phyloP scores from a whole-genome alignment of 176 grass and related monocot genomes.

The Poa annua region DNA sequence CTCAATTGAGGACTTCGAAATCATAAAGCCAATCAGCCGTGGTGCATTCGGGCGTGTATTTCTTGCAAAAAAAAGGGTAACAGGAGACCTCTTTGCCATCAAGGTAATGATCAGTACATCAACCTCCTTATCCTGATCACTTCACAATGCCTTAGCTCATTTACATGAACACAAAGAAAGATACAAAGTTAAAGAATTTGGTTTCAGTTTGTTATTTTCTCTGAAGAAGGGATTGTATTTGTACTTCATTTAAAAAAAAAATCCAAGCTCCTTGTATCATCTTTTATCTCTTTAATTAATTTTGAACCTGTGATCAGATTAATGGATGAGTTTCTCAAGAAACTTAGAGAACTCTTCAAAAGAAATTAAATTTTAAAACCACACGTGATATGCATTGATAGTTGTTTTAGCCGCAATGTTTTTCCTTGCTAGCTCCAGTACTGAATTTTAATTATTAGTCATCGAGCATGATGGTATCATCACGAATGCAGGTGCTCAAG shows the following conservation, averaged over 20 bases:
- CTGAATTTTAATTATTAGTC: background rate
- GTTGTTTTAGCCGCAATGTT: background rate
- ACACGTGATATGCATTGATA: background rate
- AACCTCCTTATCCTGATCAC: background rate
- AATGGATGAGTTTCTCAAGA: conserved; percentile 1
- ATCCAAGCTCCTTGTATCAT: background rate
- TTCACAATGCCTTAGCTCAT: background rate
- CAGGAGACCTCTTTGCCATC: conserved; percentile 92
- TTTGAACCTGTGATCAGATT: background rate
- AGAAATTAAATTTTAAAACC: background rate
- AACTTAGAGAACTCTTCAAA: conserved; percentile 4
- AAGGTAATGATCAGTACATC: conserved; percentile 52
- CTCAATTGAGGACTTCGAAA: conserved; percentile 98
- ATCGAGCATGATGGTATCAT: conserved; percentile 17
- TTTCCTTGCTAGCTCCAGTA: background rate
- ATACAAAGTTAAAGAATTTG: background rate
- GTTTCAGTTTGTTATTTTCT: background rate
- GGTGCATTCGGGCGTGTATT: conserved; percentile 93
- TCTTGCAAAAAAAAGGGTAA: conserved; percentile 94
- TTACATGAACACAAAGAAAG: background rate
- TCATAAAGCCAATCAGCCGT: conserved; percentile 91
- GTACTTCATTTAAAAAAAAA: background rate
- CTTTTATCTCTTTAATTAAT: background rate
- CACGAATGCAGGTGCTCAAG: conserved; percentile 64
- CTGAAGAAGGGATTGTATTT: background rate